Percentiles rank a stretch among this genome's conserved stretches.
phyloP scores from a whole-genome alignment of 1,284 basidiomycete genomes.

The Apiotrichum brassicae region DNA sequence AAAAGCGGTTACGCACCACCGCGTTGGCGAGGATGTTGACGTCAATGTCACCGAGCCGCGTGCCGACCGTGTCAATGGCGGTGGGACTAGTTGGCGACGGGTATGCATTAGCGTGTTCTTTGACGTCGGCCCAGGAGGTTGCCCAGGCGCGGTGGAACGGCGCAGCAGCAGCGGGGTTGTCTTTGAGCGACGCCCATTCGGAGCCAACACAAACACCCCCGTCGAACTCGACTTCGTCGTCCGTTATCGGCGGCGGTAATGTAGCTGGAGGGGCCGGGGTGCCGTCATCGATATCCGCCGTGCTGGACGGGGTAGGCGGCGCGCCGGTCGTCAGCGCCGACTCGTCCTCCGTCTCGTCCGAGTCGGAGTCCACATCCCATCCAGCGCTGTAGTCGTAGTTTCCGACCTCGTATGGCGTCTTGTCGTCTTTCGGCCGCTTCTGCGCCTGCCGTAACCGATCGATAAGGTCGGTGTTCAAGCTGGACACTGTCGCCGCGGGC shows the following conservation, averaged over 20 bases:
- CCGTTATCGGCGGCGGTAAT: background rate
- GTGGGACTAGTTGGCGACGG: background rate
- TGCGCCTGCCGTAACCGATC: constrained; percentile 18
- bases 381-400: constrained; percentile 21
- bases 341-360: constrained; percentile 18
- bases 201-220: constrained; percentile 24
- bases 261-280: constrained; percentile 8
- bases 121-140: constrained; percentile 6
- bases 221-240: constrained; percentile 24
- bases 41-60: constrained; percentile 3
- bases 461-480: constrained; percentile 22
- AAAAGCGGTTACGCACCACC: constrained; percentile 15
- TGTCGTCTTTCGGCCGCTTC: constrained; percentile 5
- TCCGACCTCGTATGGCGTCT: constrained; percentile 1
- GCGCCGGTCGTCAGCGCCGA: constrained; percentile 24
- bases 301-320: constrained; percentile 36
- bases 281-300: constrained; percentile 14
- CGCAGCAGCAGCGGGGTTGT: constrained; percentile 5
- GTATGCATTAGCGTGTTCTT: background rate
- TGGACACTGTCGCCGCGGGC: constrained; percentile 26
- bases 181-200: constrained; percentile 28
- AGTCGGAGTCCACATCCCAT: constrained; percentile 26
- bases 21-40: constrained; percentile 13
- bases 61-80: background rate
- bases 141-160: constrained; percentile 13